Conservation (phyloP, 768 basidiomycete genomes). For the Hypsizygus marmoreus region DNA sequence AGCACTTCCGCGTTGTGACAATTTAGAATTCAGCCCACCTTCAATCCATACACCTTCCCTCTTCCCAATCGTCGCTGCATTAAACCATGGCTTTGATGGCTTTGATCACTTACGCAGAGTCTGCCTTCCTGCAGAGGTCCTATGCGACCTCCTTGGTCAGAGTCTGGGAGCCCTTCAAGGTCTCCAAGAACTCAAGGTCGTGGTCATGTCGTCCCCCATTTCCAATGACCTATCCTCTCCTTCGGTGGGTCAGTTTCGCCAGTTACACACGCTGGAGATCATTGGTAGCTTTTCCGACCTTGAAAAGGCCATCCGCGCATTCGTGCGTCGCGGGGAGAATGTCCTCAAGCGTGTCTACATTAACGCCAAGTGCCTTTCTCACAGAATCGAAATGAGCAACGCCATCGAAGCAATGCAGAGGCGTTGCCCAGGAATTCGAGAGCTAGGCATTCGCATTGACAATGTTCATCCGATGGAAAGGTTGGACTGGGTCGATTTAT, state of each 20-base stretch:
- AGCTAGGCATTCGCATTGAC: conserved; percentile 2
- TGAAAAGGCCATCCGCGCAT: background rate
- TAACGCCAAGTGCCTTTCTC: background rate
- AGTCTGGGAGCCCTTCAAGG: conserved; percentile 2
- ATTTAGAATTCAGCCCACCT: background rate
- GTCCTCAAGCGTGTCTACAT: background rate
- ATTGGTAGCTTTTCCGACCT: background rate
- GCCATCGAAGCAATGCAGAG: background rate
- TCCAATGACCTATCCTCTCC: background rate
- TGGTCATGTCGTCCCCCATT: background rate
- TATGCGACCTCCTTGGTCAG: background rate
- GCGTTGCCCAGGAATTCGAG: background rate
- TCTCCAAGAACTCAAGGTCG: conserved; percentile 2
- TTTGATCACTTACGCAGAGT: conserved; percentile 7
- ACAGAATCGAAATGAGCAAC: background rate
- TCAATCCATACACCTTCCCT: background rate
- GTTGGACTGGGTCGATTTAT: conserved; percentile 6
- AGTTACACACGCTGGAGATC: conserved; percentile 4
- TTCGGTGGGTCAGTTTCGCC: background rate
- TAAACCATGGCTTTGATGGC: background rate
- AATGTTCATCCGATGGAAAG: background rate
- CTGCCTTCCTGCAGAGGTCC: background rate
- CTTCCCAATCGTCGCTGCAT: background rate
- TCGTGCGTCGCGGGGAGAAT: background rate
- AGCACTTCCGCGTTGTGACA: conserved; percentile 2